phyloP scores from a whole-genome alignment of 2,329 filamentous ascomycete genomes.

The Ophiostoma pallidulum region DNA sequence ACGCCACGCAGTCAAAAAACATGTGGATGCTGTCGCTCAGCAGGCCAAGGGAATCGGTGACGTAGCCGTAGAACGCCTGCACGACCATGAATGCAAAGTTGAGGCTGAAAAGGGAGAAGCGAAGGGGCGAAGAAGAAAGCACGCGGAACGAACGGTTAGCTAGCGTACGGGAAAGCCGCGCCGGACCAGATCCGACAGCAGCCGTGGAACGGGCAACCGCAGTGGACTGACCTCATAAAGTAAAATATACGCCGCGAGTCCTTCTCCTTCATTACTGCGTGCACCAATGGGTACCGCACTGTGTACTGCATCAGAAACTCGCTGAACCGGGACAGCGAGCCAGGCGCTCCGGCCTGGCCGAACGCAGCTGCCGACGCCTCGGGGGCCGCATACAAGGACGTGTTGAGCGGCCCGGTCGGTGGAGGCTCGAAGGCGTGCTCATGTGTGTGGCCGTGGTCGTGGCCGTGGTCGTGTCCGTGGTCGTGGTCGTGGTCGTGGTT shows the following conservation, averaged over 20 bases:
- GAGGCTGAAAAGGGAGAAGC: slow-evolving; percentile 43
- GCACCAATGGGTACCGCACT: slow-evolving; percentile 64
- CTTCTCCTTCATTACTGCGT: slow-evolving; percentile 80
- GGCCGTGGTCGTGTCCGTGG: slow-evolving; percentile 20
- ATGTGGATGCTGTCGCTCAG: slow-evolving; percentile 98
- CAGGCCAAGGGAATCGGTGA: slow-evolving; percentile 88
- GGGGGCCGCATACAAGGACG: slow-evolving; percentile 23
- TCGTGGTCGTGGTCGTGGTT: slow-evolving; percentile 22
- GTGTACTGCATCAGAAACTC: slow-evolving; percentile 60
- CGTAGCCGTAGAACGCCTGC: slow-evolving; percentile 86
- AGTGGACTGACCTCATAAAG: slow-evolving; percentile 83
- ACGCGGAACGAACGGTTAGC: too few species aligned
- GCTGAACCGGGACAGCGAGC: slow-evolving; percentile 59
- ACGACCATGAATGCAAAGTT: slow-evolving; percentile 94
- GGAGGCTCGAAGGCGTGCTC: slow-evolving; percentile 20
- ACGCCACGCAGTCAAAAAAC: slow-evolving; percentile 95
- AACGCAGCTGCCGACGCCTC: slow-evolving; percentile 18
- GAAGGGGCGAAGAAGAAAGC: too few species aligned
- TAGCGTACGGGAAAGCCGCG: too few species aligned
- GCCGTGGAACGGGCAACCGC: too few species aligned
- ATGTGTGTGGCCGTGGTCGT: slow-evolving; percentile 17
- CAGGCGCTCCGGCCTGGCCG: slow-evolving; percentile 28
- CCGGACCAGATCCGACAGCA: too few species aligned
- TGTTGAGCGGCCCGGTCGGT: slow-evolving; percentile 23
- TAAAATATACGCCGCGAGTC: slow-evolving; percentile 95